Percentiles rank a stretch among this genome's conserved stretches.
Conservation (phyloP, 2,329 filamentous ascomycete species). For the Diaporthe batatas region DNA sequence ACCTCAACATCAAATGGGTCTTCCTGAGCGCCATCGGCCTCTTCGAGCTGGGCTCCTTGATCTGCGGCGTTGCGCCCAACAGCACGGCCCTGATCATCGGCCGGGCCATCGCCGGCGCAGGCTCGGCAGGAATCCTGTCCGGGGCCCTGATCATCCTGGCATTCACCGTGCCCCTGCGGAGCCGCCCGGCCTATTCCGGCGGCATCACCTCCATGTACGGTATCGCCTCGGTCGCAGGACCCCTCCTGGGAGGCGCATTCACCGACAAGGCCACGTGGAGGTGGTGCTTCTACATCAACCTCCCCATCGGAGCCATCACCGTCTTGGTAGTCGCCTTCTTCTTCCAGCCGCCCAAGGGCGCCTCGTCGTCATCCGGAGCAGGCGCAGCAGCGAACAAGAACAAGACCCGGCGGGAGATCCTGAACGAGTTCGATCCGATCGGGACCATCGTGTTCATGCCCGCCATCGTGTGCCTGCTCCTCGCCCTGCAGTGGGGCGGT, state of each 20-base stretch:
- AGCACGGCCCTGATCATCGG: slow-evolving; percentile 49
- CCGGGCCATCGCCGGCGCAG: slow-evolving; percentile 50
- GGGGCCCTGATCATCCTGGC: slow-evolving; percentile 56
- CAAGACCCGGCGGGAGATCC: slow-evolving; percentile 43
- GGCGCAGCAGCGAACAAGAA: slow-evolving; percentile 42
- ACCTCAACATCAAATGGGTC: slow-evolving; percentile 55
- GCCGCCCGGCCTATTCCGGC: slow-evolving; percentile 50
- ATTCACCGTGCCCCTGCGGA: slow-evolving; percentile 47
- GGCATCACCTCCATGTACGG: slow-evolving; percentile 60
- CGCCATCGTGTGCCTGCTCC: slow-evolving; percentile 58
- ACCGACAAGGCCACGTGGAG: slow-evolving; percentile 47
- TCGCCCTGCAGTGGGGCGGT: slow-evolving; percentile 64
- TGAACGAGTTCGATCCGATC: slow-evolving; percentile 48
- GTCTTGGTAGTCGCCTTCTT: slow-evolving; percentile 47
- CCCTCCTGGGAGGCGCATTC: slow-evolving; percentile 51
- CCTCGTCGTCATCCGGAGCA: not conserved
- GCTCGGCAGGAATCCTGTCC: slow-evolving; percentile 58
- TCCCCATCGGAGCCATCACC: slow-evolving; percentile 52
- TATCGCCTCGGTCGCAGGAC: slow-evolving; percentile 52
- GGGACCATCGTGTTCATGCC: slow-evolving; percentile 50
- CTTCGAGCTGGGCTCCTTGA: slow-evolving; percentile 56
- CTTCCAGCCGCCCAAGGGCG: slow-evolving; percentile 47
- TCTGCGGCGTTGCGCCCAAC: slow-evolving; percentile 53
- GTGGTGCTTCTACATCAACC: slow-evolving; percentile 53
- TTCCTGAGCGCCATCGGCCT: slow-evolving; percentile 54